A percentile compares a stretch with the other conserved stretches of the same genome.
Evolutionary conservation across 169 alveolate species (phyloP).

Genomic region (Plasmodium falciparum): DNA sequence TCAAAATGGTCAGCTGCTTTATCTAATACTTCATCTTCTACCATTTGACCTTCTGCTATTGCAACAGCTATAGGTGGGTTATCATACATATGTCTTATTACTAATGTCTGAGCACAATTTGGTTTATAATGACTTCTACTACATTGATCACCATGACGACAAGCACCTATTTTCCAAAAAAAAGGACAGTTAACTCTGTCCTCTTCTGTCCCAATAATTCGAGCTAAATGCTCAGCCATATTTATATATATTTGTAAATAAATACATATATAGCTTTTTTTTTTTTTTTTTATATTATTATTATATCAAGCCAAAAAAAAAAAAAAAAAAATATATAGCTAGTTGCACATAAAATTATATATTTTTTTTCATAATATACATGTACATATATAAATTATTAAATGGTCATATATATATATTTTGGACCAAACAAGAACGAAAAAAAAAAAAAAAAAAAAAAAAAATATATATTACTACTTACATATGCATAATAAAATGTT

Average conservation of each 20-base stretch:
- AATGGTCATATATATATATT: constrained; percentile 34
- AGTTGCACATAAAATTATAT: constrained; percentile 25
- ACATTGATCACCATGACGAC: constrained; percentile 99
- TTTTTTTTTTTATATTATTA: constrained; percentile 33
- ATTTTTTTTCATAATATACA: constrained; percentile 10
- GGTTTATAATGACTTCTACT: constrained; percentile 99
- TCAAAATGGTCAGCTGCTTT: constrained; percentile 98
- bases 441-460: no score
- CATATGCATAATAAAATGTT: no score
- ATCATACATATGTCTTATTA: constrained; percentile 97
- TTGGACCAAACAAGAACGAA: neutral
- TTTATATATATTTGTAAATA: constrained; percentile 21
- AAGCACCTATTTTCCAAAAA: constrained; percentile 99
- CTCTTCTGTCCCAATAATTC: constrained; percentile 99
- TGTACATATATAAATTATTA: constrained; percentile 37
- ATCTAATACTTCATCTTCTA: constrained; percentile 95
- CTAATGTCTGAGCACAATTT: constrained; percentile 96
- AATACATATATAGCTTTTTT: neutral
- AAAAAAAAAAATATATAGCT: constrained; percentile 33
- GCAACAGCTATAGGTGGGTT: constrained; percentile 99
- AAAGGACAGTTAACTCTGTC: constrained; percentile 99
- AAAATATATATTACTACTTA: no score
- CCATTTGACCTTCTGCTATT: constrained; percentile 97
- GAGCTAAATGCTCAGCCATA: constrained; percentile 99
- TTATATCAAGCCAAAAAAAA: neutral